phyloP scores from a whole-genome alignment of 1,284 basidiomycete species.

The Irpex sp. region DNA sequence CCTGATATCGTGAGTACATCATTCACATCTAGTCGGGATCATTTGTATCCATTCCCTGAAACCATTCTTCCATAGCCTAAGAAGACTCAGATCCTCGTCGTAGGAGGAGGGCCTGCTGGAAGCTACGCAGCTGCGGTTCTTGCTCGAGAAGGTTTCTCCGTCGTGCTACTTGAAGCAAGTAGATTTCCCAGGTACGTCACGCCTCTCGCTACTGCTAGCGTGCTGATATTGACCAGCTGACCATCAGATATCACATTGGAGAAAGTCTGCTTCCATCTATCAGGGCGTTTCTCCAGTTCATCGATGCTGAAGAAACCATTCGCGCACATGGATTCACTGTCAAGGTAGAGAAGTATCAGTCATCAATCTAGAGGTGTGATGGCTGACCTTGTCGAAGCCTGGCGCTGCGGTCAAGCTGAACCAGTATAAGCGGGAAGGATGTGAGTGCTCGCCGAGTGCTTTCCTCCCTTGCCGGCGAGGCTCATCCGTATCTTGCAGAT shows the following conservation, averaged over 20 bases:
- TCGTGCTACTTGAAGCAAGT: slow-evolving; percentile 61
- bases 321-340: slow-evolving; percentile 24
- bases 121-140: slow-evolving; percentile 63
- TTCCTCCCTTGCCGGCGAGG: not conserved
- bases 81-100: slow-evolving; percentile 32
- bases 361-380: not conserved
- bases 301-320: slow-evolving; percentile 29
- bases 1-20: not conserved
- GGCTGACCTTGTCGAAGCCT: slow-evolving; percentile 20
- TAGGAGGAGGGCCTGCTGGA: slow-evolving; percentile 60
- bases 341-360: slow-evolving; percentile 25
- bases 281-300: slow-evolving; percentile 28
- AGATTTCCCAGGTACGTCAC: slow-evolving; percentile 52
- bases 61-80: slow-evolving; percentile 4
- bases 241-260: slow-evolving; percentile 30
- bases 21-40: not conserved
- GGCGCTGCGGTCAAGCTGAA: slow-evolving; percentile 34
- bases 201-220: not conserved
- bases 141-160: slow-evolving; percentile 60
- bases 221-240: not conserved
- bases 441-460: slow-evolving; percentile 16
- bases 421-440: slow-evolving; percentile 28
- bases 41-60: not conserved
- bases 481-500: slow-evolving; percentile 17
- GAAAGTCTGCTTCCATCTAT: slow-evolving; percentile 33